Evolutionary conservation across 306 rosid species (phyloP), one percentile per base, ranked within the genome.

Genomic region (Medicago lupulina): DNA sequence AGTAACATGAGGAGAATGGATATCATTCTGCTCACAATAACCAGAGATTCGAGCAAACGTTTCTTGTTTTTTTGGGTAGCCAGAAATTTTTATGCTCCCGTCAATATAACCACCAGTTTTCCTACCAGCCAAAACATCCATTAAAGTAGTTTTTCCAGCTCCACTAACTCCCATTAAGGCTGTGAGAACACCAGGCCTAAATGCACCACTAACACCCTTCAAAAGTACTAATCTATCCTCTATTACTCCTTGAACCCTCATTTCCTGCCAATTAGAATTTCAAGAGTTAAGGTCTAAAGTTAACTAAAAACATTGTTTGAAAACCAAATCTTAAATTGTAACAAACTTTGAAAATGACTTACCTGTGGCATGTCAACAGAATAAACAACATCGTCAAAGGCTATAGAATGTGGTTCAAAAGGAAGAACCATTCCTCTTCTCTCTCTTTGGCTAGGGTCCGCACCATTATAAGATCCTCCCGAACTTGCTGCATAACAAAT

Each of bases 131-230:
- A 89, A 40, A 9, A 87, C 91, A 82, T 89, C 94, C 94, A 89
- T 87, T 66, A 89, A 63, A 31, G 94, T 89, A 40, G 94, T 89
- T 73, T 89, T 89, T 6, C 94, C 94, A 55, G 94, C 94, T 47
- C 94, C 94, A 80, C 95, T 90, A 1, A 90, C 90, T 38, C 95
- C 95, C 89, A 90, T 87, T 59, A 90, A 58, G n/a, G 95, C 95
- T 4, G 95, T 90, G 49, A 90, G 81, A 70, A 88, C 90, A 61
- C 96, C 92, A 0, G 92, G 94, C 83, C 93, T 82, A 62, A 89
- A 89, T 60, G 94, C 83, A 12, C 94, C 91, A 13, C 89, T 89
- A 10, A 89, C 88, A 54, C 83, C 87, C 44, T 83, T 87, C 71
- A 89, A 34, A 50, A 89, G 87, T 49, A 80, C 86, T 21, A 87